Evolutionary conservation across 495 filamentous ascomycete species (phyloP).

Genomic region (Penicillium verhagenii): DNA sequence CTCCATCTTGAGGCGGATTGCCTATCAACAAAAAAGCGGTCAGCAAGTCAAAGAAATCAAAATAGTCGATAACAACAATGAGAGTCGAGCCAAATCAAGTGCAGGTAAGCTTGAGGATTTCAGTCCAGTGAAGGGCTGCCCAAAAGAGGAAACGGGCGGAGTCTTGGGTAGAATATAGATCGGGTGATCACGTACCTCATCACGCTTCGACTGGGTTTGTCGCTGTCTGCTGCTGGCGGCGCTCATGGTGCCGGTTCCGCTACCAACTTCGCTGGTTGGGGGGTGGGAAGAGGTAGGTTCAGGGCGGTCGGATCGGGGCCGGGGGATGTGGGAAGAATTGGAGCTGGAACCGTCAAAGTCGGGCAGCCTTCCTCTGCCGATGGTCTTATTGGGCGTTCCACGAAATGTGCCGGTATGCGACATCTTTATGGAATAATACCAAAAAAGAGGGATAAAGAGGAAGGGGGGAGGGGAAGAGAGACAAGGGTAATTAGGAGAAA

Average conservation of each 20-base stretch:
- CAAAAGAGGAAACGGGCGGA: slow-evolving; percentile 8
- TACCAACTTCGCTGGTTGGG: slow-evolving; percentile 54
- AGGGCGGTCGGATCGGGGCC: slow-evolving; percentile 77
- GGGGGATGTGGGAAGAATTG: slow-evolving; percentile 69
- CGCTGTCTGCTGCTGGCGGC: slow-evolving; percentile 77
- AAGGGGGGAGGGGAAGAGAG: slow-evolving; percentile 15
- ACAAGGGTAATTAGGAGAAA: slow-evolving; percentile 15
- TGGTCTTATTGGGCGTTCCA: slow-evolving; percentile 46
- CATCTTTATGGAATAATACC: slow-evolving; percentile 43
- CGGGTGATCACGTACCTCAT: slow-evolving; percentile 72
- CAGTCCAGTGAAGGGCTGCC: not conserved
- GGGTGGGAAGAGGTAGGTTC: slow-evolving; percentile 60
- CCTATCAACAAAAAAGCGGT: slow-evolving; percentile 50
- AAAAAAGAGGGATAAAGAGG: slow-evolving; percentile 12
- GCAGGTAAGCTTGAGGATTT: not conserved
- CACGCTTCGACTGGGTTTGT: slow-evolving; percentile 92
- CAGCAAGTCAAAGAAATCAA: not conserved
- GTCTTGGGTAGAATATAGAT: slow-evolving; percentile 4
- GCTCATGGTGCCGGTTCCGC: slow-evolving; percentile 60
- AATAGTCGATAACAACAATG: slow-evolving; percentile 3
- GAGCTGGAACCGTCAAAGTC: slow-evolving; percentile 68
- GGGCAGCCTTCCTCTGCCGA: slow-evolving; percentile 63
- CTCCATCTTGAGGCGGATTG: slow-evolving; percentile 95
- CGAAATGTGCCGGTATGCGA: slow-evolving; percentile 56
- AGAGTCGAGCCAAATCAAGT: not conserved